phyloP scores from a whole-genome alignment of 1,284 basidiomycete species.

The Ceratobasidium sp. region DNA sequence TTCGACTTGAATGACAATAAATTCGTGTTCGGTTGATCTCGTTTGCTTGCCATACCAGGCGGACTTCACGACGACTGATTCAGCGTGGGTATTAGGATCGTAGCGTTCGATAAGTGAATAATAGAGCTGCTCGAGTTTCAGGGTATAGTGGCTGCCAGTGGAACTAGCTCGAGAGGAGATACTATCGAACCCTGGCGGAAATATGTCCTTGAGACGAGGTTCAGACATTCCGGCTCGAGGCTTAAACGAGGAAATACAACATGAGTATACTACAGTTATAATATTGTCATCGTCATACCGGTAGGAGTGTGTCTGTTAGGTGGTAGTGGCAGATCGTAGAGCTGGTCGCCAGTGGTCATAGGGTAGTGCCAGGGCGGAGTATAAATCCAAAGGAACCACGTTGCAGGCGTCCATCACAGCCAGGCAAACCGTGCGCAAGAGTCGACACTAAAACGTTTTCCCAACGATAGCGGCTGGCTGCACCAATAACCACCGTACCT shows the following conservation, averaged over 20 bases:
- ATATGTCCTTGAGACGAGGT: background rate
- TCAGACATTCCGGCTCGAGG: background rate
- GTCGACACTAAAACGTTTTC: too few relatives aligned
- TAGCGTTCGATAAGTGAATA: background rate
- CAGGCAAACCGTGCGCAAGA: too few relatives aligned
- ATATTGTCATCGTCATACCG: background rate
- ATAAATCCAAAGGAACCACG: too few relatives aligned
- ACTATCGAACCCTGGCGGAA: background rate
- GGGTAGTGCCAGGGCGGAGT: too few relatives aligned
- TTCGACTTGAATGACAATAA: background rate
- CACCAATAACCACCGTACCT: too few relatives aligned
- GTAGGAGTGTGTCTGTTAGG: too few relatives aligned
- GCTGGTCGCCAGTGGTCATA: too few relatives aligned
- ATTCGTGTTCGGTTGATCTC: background rate
- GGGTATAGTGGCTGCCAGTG: background rate
- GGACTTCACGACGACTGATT: background rate
- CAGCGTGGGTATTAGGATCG: background rate
- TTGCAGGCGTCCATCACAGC: too few relatives aligned
- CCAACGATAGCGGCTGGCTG: too few relatives aligned
- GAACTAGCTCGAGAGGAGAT: background rate
- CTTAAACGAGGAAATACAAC: background rate
- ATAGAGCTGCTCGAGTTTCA: background rate
- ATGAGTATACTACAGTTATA: background rate
- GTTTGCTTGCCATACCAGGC: background rate
- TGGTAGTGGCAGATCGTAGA: too few relatives aligned